Base-by-base conservation (phyloP, 2,329 filamentous ascomycete species). In the Fusarium humuli region DNA sequence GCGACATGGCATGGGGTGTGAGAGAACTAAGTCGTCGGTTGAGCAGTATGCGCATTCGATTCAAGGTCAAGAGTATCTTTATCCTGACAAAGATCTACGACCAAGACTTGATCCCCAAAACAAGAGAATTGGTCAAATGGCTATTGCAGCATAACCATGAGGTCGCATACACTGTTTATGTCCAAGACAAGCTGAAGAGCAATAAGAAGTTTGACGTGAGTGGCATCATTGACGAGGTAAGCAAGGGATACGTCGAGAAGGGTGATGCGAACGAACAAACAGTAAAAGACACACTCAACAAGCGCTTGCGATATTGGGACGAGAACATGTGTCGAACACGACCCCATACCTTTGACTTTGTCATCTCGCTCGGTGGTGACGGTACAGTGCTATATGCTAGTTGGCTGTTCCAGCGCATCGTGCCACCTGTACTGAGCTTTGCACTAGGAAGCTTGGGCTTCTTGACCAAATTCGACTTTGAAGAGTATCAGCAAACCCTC, bases 351-450 rank as follows among this genome's bases (percentile, higher is more conserved):
- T 98, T 98, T 77, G 96, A 99, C 80, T 97, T 99, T 76, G 91
- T 97, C 54, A 89, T 99, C 48, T 97, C 95, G 0, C 87, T 97
- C 5, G 94, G 94, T 50, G 96, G 96, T 14, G 96, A 99, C 77
- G 96, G 96, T n/a, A 99, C 96, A 0, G 95, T 99, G 9, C 84
- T 99, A 13, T 98, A 97, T 77, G 93, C 95, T 6, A 97, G 94
- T 77, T 98, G 95, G 94, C 85, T 99, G 2, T 99, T 99, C 79
- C 96, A 99, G 82, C 90, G 93, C 44, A 92, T 98, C 48, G 95
- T 98, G 1, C 96, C 96, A 8, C 96, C 96, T 0, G 94, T 98
- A 1, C 84, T 99, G 67, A 95, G 94, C 66, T 98, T 99, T 79
- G 89, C 94, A 1, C 84, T 98, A 12, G 96, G 96, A 11, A 97